Conservation (phyloP, 2,329 filamentous ascomycete species). For the Scedosporium aurantiacum region DNA sequence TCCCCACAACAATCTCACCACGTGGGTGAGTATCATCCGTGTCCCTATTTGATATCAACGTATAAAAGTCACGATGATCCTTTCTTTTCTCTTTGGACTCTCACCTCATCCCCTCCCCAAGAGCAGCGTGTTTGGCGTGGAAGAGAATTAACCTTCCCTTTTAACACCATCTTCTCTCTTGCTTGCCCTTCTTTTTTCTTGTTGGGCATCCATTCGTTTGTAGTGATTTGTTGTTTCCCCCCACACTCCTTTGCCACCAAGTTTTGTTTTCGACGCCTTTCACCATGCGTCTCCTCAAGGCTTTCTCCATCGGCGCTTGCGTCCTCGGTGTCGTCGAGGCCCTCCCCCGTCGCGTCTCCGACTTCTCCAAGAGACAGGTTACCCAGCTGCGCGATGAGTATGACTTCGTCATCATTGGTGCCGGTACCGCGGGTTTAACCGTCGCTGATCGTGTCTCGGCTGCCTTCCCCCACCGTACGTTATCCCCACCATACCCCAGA, state of each 20-base stretch:
- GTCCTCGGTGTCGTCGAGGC: slow-evolving; percentile 12
- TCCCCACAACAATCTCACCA: background rate
- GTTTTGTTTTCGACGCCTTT: background rate
- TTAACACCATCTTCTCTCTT: background rate
- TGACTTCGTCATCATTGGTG: slow-evolving; percentile 21
- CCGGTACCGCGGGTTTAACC: slow-evolving; percentile 21
- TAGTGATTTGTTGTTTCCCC: background rate
- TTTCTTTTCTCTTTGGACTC: background rate
- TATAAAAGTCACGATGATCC: slow-evolving; percentile 6
- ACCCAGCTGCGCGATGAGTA: slow-evolving; percentile 17
- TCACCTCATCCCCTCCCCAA: slow-evolving; percentile 5
- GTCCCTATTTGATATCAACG: background rate
- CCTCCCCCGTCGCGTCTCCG: slow-evolving; percentile 10
- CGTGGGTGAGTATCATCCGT: slow-evolving; percentile 4
- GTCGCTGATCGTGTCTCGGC: slow-evolving; percentile 21
- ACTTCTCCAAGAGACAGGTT: slow-evolving; percentile 14
- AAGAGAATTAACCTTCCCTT: background rate
- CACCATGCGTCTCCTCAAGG: slow-evolving; percentile 12
- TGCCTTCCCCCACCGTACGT: slow-evolving; percentile 17
- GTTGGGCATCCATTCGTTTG: slow-evolving; percentile 9
- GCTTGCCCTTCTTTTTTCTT: background rate
- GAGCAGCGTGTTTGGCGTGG: slow-evolving; percentile 2
- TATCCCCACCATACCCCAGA: background rate
- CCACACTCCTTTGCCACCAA: slow-evolving; percentile 5
- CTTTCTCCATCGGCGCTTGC: slow-evolving; percentile 11